Evolutionary conservation across 2,329 filamentous ascomycete genomes (phyloP).

Genomic region (Aspergillus uvarum): DNA sequence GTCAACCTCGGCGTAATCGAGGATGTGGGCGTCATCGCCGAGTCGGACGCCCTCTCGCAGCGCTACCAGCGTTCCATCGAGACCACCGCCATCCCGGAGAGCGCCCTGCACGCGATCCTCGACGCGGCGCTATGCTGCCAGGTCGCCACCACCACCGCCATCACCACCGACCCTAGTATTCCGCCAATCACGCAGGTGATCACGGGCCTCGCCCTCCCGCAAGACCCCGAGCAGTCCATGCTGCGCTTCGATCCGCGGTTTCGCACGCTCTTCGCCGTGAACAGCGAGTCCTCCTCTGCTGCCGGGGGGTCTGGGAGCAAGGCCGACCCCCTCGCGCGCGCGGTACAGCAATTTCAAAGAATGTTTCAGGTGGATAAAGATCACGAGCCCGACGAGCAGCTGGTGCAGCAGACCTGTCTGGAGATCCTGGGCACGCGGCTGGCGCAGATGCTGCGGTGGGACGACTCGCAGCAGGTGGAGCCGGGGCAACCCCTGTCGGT

Average conservation of each 20-base stretch:
- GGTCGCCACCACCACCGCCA: neutral
- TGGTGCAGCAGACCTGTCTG: slow-evolving; percentile 1
- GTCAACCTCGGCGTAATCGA: slow-evolving; percentile 33
- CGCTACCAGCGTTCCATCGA: neutral
- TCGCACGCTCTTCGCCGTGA: slow-evolving; percentile 1
- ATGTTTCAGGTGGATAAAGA: neutral
- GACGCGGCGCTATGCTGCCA: neutral
- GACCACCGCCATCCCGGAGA: slow-evolving; percentile 3
- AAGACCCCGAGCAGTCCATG: slow-evolving; percentile 4
- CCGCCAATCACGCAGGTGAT: slow-evolving; percentile 4
- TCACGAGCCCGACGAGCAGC: neutral
- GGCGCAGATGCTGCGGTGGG: slow-evolving; percentile 10
- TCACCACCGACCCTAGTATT: neutral
- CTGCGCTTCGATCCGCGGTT: slow-evolving; percentile 9
- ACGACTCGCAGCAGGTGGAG: slow-evolving; percentile 8
- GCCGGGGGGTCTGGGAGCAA: neutral
- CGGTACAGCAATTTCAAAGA: slow-evolving; percentile 1
- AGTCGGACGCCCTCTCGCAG: neutral
- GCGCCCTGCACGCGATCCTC: slow-evolving; percentile 4
- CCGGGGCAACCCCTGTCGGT: slow-evolving; percentile 9
- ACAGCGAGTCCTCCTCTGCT: neutral
- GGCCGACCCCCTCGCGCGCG: neutral
- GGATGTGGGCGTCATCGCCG: slow-evolving; percentile 30
- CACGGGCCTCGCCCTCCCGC: slow-evolving; percentile 8
- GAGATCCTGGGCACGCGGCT: slow-evolving; percentile 2